These are phyloP conservation scores for Collybia sp. DNA, from an alignment of 768 basidiomycete genomes.

Conservation along the genomic window DNA sequence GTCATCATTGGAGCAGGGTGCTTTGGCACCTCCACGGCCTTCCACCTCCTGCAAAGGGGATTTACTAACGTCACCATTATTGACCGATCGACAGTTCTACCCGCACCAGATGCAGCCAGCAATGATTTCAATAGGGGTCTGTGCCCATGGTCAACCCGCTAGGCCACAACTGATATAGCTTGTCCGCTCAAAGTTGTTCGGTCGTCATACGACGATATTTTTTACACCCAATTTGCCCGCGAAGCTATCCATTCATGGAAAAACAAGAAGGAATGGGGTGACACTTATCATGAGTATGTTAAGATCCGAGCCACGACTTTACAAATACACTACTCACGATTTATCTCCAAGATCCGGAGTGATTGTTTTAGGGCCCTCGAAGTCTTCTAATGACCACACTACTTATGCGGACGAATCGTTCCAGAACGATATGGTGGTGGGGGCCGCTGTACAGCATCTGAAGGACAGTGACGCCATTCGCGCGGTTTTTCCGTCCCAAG, in stretches of 20 bases:
- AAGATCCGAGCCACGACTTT: slow-evolving; percentile 11
- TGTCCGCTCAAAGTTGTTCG: slow-evolving; percentile 51
- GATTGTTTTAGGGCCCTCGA: slow-evolving; percentile 40
- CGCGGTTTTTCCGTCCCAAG: slow-evolving; percentile 40
- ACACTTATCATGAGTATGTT: slow-evolving; percentile 78
- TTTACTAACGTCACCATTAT: slow-evolving; percentile 70
- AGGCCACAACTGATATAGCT: not conserved
- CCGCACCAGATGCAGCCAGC: slow-evolving; percentile 79
- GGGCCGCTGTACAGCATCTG: slow-evolving; percentile 43
- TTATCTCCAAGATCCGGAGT: slow-evolving; percentile 57
- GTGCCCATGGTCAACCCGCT: slow-evolving; percentile 4
- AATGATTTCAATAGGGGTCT: slow-evolving; percentile 49
- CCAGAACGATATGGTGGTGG: slow-evolving; percentile 57
- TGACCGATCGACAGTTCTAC: slow-evolving; percentile 64
- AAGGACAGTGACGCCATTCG: slow-evolving; percentile 34
- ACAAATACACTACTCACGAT: not conserved
- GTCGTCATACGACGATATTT: slow-evolving; percentile 64
- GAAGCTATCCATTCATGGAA: slow-evolving; percentile 81
- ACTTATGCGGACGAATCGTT: slow-evolving; percentile 51
- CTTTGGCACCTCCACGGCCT: slow-evolving; percentile 85
- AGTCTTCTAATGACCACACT: slow-evolving; percentile 11
- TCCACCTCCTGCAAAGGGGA: slow-evolving; percentile 67
- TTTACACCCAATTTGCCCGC: slow-evolving; percentile 66
- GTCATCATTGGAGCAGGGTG: slow-evolving; percentile 80
- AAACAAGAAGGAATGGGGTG: slow-evolving; percentile 56